Percentiles rank a stretch among this genome's conserved stretches.
Evolutionary conservation across 768 basidiomycete species (phyloP).

Genomic region (Antrodiella citrinella): DNA sequence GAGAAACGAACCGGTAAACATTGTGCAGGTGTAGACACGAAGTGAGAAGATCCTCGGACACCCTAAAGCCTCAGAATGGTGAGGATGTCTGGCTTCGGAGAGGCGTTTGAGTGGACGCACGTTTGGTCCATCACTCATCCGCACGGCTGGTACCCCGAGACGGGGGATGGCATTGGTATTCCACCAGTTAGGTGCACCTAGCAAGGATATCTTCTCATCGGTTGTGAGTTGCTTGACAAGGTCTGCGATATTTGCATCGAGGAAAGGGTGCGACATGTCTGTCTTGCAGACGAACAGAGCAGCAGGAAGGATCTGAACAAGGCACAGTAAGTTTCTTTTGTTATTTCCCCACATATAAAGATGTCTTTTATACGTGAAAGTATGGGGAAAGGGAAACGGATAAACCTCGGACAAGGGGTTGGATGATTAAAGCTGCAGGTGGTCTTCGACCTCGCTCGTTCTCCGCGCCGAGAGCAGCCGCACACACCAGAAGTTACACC

Average conservation of each 20-base stretch:
- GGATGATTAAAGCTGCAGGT: neutral
- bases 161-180: conserved; percentile 51
- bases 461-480: neutral
- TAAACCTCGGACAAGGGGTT: conserved; percentile 7
- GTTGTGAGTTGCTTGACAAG: conserved; percentile 42
- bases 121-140: conserved; percentile 70
- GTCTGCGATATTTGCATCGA: conserved; percentile 44
- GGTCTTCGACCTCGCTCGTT: no score
- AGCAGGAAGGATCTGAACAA: neutral
- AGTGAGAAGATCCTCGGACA: conserved; percentile 59
- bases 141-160: conserved; percentile 55
- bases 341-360: neutral
- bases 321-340: neutral
- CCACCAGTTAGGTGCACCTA: conserved; percentile 67
- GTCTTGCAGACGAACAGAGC: conserved; percentile 8
- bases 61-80: conserved; percentile 31
- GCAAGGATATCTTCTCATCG: conserved; percentile 57
- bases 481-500: neutral
- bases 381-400: conserved; percentile 2
- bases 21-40: conserved; percentile 55
- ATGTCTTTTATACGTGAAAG: neutral
- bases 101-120: conserved; percentile 19
- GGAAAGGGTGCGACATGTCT: conserved; percentile 35
- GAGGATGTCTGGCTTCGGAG: neutral
- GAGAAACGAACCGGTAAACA: conserved; percentile 46